Base-by-base conservation (phyloP, 2,329 filamentous ascomycete species). In the Nigrograna mackinnonii region DNA sequence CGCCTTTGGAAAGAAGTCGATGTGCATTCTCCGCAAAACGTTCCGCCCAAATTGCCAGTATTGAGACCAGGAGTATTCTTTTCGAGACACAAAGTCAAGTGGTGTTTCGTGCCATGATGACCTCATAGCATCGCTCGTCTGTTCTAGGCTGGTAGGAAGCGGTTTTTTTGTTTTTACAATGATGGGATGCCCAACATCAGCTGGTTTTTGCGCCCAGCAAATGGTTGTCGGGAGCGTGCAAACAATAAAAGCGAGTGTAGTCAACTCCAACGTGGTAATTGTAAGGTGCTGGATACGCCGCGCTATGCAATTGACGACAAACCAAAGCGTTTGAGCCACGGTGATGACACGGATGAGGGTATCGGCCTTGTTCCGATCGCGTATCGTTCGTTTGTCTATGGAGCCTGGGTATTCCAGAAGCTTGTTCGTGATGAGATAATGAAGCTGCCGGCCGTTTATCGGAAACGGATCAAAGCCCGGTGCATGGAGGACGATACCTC, bases 141-240 rank as follows among this genome's bases (percentile, higher is more conserved):
- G 39, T 34, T 4, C 4, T 22, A 9, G 26, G 40, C 4, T 39
- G 41, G n/a, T 30, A 12, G n/a, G 34, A 12, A 19, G 21, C 20
- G 16, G 39, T 13, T 6, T 43, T 47, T 4, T 43, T n/a, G 5
- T 37, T 20, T 11, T 40, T 20, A 11, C 16, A 4, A n/a, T 9
- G 6, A 4, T 28, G 17, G 31, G 22, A 47, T n/a, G 22, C n/a
- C 3, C 33, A 14, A 51, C 58, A 47, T 70, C 66, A 44, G 66
- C 67, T 3, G 68, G 67, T 40, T 70, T 70, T 39, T 60, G 39
- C 56, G 59, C 66, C 67, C 68, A 70, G 41, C 65, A 66, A 44
- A 61, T 60, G 40, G 68, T 65, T 2, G 64, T 66, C 3, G 60
- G 43, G 2, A 57, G 52, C 43, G 68, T 58, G 22, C 64, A 54